These are phyloP conservation scores for Mucor circinelloides DNA, from an alignment of 371 early-diverging fungal species.

Conservation along the genomic window DNA sequence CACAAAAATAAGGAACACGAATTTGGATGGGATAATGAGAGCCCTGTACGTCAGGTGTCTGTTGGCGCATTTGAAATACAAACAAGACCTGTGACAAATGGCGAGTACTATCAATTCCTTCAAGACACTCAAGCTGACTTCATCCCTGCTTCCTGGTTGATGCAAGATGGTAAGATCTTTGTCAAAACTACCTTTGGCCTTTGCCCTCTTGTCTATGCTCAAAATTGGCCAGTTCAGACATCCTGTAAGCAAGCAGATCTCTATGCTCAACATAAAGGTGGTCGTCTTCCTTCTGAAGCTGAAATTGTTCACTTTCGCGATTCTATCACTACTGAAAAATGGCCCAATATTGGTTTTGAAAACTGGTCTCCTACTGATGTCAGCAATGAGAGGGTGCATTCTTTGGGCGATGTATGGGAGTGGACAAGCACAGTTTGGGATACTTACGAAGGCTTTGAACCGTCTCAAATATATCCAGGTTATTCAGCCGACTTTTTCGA, in stretches of 20 bases:
- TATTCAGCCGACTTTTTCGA: conserved; percentile 92
- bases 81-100: conserved; percentile 79
- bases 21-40: conserved; percentile 93
- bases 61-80: conserved; percentile 67
- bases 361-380: conserved; percentile 65
- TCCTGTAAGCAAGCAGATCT: conserved; percentile 69
- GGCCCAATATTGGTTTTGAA: conserved; percentile 61
- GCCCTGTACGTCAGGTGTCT: conserved; percentile 49
- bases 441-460: conserved; percentile 58
- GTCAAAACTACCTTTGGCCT: conserved; percentile 73
- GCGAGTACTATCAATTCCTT: conserved; percentile 72
- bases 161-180: conserved; percentile 27
- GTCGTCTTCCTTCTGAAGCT: conserved; percentile 69
- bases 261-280: conserved; percentile 62
- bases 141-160: conserved; percentile 59
- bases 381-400: conserved; percentile 41
- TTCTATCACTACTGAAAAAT: conserved; percentile 5
- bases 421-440: conserved; percentile 76
- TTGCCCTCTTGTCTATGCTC: conserved; percentile 52
- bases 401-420: conserved; percentile 81
- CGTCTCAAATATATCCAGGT: conserved; percentile 79
- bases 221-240: conserved; percentile 77
- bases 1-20: background rate
- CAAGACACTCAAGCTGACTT: conserved; percentile 14
- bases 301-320: conserved; percentile 54